These are phyloP conservation scores for Setomelanomma holmii DNA, from an alignment of 2,329 filamentous ascomycete species.

Conservation along the genomic window DNA sequence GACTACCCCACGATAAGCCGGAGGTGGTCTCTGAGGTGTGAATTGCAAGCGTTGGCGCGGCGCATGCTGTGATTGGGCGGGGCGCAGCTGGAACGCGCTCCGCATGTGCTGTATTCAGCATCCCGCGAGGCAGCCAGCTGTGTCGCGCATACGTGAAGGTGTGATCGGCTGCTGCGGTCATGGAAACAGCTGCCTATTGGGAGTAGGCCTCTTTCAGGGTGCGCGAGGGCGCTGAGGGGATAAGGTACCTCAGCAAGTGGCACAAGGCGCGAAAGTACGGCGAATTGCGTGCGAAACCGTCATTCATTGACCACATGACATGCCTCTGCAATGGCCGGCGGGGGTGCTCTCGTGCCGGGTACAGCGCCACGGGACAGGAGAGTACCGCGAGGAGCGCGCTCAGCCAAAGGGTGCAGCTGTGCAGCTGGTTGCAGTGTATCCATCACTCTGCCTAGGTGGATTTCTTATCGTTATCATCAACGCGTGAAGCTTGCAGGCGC, in stretches of 20 bases:
- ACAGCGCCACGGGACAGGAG: slow-evolving; percentile 15
- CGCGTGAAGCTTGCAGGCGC: too few species aligned
- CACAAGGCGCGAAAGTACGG: slow-evolving; percentile 25
- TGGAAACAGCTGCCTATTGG: not conserved
- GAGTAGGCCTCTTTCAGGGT: not conserved
- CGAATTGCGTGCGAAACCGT: slow-evolving; percentile 38
- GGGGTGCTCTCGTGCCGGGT: slow-evolving; percentile 9
- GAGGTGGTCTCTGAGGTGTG: not conserved
- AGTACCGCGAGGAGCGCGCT: slow-evolving; percentile 8
- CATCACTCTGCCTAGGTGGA: too few species aligned
- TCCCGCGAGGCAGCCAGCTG: slow-evolving; percentile 2
- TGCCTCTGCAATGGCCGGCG: slow-evolving; percentile 9
- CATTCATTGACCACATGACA: slow-evolving; percentile 33
- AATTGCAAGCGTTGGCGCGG: not conserved
- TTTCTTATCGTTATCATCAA: too few species aligned
- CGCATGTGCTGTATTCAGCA: slow-evolving; percentile 5
- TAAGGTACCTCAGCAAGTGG: slow-evolving; percentile 7
- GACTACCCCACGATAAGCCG: slow-evolving; percentile 9
- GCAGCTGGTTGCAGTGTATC: slow-evolving; percentile 6
- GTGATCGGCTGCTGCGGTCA: slow-evolving; percentile 4
- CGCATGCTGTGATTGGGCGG: slow-evolving; percentile 1
- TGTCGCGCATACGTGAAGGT: not conserved
- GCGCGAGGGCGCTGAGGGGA: not conserved
- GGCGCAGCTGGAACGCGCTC: not conserved
- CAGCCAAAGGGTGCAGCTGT: slow-evolving; percentile 7